Evolutionary conservation across 139 green algal species (phyloP).

Genomic region (Pleodorina starrii): DNA sequence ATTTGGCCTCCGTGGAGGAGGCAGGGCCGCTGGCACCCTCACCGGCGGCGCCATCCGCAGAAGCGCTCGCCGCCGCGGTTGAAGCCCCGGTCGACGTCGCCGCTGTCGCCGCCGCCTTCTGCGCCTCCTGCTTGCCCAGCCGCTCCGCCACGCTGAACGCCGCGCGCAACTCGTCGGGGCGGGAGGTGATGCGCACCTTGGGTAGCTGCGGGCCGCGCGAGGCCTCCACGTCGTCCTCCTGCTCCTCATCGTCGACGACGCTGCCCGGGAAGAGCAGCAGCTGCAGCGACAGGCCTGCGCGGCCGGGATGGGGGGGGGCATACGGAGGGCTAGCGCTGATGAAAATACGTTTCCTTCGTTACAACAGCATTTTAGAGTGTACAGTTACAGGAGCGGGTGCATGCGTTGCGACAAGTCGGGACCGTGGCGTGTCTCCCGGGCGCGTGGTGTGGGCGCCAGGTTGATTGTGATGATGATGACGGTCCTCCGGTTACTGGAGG

Average conservation of each 20-base stretch:
- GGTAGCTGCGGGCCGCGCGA: slow-evolving; percentile 62
- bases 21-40: neutral
- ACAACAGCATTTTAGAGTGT: too few species aligned
- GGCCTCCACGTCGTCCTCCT: neutral
- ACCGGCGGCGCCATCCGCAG: neutral
- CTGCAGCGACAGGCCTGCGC: slow-evolving; percentile 70
- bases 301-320: too few species aligned
- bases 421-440: too few species aligned
- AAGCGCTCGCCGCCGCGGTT: neutral
- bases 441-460: too few species aligned
- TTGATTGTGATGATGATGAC: too few species aligned
- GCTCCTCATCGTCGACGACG: slow-evolving; percentile 53
- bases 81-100: neutral
- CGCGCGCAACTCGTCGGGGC: slow-evolving; percentile 47
- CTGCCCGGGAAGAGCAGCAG: slow-evolving; percentile 66
- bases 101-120: neutral
- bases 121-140: slow-evolving; percentile 35
- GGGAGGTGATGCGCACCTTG: slow-evolving; percentile 56
- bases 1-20: neutral
- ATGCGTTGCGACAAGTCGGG: too few species aligned
- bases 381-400: too few species aligned
- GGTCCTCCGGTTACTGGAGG: too few species aligned
- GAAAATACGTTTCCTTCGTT: too few species aligned
- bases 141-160: slow-evolving; percentile 57
- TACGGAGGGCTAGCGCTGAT: too few species aligned